phyloP scores from a whole-genome alignment of 805 yeast species.

The Kodamaea restingae region DNA sequence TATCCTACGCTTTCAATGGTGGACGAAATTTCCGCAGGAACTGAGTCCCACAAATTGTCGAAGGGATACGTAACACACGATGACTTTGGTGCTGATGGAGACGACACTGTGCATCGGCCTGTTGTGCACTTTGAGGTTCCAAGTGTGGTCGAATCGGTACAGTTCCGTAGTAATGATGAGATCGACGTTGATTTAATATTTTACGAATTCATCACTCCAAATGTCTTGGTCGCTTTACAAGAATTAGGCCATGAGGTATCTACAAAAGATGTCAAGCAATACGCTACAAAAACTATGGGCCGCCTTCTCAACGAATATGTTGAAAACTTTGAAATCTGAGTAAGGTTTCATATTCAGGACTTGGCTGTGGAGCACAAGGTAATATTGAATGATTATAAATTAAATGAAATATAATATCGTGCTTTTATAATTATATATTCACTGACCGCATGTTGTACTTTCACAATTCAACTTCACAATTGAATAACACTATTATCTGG shows the following conservation, averaged over 20 bases:
- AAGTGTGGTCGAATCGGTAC: conserved; percentile 65
- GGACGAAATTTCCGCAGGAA: conserved; percentile 1
- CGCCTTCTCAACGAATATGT: conserved; percentile 30
- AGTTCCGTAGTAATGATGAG: conserved; percentile 21
- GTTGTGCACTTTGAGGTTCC: conserved; percentile 63
- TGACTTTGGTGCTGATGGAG: conserved; percentile 84
- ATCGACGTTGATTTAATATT: conserved; percentile 63
- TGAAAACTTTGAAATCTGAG: conserved; percentile 14
- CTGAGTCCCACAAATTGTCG: conserved; percentile 20
- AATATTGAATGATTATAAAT: too few species aligned
- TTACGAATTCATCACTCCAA: conserved; percentile 63
- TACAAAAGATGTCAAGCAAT: conserved; percentile 18
- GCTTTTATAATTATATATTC: too few species aligned
- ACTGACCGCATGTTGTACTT: too few species aligned
- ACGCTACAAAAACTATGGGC: conserved; percentile 33
- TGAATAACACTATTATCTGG: conserved; percentile 51
- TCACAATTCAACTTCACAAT: conserved; percentile 9
- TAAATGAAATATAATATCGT: too few species aligned
- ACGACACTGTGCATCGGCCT: conserved; percentile 68
- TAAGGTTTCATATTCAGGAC: background rate
- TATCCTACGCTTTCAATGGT: background rate
- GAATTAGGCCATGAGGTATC: conserved; percentile 19
- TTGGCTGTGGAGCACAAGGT: too few species aligned
- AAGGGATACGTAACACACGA: conserved; percentile 82
- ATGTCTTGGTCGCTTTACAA: conserved; percentile 30